Evolutionary conservation across 1,284 basidiomycete species (phyloP), one percentile per base, ranked within the genome.

Genomic region (Spongispora temasekensis): DNA sequence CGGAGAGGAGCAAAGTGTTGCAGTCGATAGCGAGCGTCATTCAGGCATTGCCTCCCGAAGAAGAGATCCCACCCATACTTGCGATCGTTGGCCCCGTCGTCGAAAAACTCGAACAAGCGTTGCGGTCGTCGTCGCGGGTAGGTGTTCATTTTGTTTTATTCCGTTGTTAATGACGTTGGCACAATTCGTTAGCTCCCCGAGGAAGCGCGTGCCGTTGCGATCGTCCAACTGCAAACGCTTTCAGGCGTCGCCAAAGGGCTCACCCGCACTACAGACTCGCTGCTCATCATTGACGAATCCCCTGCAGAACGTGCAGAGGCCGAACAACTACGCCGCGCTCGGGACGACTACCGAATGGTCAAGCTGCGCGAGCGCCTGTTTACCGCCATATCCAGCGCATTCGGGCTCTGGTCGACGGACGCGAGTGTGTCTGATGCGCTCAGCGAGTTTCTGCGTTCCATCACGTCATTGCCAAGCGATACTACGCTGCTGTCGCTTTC

Each of bases 21-120:
- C 91, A 96, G 72, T 93, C 89, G 0, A 95, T 97, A 60, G 88
- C 93, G 2, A 95, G 92, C 62, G 93, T 97, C 2, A 91, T 96
- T 50, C 92, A 96, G 68, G 94, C 94, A 0, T 73, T 97, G 55
- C 87, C 90, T 0, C 87, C 92, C 0, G 76, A 78, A 23, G 88
- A 94, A 55, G 91, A 86, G 57, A 87, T 95, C 28, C 82, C 86
- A 1, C 90, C 93, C 0, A 81, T 95, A n/a, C 86, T 92, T 74
- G 88, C 87, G 4, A 90, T 95, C 59, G 82, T 93, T 7, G 82
- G 78, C 53, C 94, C 94, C 1, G 87, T 95, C 3, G 78, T 94
- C 2, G 80, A 86, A 34, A 90, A 86, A 62, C 77, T 96, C 0
- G 79, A 79, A 25, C 81, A 85, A 58, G 86, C 89, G 0, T 72